Evolutionary conservation across 345 rosid genomes (phyloP).

Genomic region (Anastatica hierochuntica): DNA sequence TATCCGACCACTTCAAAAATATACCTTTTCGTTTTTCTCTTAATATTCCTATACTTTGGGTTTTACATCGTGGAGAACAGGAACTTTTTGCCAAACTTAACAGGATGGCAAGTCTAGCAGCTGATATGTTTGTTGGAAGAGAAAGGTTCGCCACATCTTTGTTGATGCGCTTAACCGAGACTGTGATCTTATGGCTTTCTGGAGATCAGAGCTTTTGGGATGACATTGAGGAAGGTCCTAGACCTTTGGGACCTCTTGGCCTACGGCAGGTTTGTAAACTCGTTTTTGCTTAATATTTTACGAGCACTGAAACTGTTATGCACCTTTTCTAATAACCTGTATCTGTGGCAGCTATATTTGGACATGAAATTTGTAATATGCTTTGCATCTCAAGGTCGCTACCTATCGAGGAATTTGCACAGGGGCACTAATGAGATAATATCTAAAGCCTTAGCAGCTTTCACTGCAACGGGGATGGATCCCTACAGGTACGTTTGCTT

Average conservation of each 20-base stretch:
- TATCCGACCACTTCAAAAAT: background rate
- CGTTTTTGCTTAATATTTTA: conserved; percentile 5
- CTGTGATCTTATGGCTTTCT: conserved; percentile 89
- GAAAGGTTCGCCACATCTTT: conserved; percentile 85
- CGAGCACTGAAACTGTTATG: background rate
- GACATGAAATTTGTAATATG: conserved; percentile 90
- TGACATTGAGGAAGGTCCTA: conserved; percentile 94
- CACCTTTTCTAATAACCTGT: conserved; percentile 1
- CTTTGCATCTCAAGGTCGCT: conserved; percentile 98
- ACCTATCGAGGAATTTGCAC: conserved; percentile 81
- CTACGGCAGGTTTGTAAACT: conserved; percentile 56
- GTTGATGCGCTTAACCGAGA: conserved; percentile 93
- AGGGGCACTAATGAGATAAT: conserved; percentile 86
- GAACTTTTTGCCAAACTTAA: conserved; percentile 76
- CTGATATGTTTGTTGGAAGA: conserved; percentile 95
- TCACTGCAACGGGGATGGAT: conserved; percentile 87
- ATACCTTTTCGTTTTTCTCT: background rate
- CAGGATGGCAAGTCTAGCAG: conserved; percentile 81
- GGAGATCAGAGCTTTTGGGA: conserved; percentile 98
- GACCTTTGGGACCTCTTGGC: conserved; percentile 86
- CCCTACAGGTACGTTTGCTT: conserved; percentile 56
- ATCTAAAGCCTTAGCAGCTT: conserved; percentile 66
- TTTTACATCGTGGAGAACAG: conserved; percentile 36
- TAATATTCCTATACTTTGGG: conserved; percentile 6
- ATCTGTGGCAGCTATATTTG: conserved; percentile 61